Evolutionary conservation across 2,329 filamentous ascomycete species (phyloP), one percentile per base, ranked within the genome.

Genomic region (Capronia epimyces): DNA sequence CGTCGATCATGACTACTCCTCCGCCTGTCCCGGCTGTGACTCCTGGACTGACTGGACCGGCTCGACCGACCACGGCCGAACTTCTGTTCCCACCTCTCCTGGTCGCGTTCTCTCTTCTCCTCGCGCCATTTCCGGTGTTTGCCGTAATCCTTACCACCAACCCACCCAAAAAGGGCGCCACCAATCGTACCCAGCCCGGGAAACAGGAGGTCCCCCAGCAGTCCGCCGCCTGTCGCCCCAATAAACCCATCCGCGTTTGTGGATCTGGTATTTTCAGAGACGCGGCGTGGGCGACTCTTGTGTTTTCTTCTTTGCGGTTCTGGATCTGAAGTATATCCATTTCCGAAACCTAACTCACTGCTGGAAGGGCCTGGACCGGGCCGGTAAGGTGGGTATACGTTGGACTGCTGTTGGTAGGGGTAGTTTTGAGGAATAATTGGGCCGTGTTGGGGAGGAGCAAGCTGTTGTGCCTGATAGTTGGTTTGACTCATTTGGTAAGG

Each of bases 191-290:
- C 60, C 12, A 63, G 45, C 18, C 60, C 60, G 4, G 60, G 60
- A 43, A 62, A 62, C 16, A 63, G 57, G 7, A 63, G 44, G 37
- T 63, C 60, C 20, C 60, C 60, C 12, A 63, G 51, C 9, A 63
- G 25, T 4, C 60, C 60, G 12, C 60, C 60, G 16, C 58, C 59
- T 15, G 60, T 56, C 20, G 58, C 60, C n/a, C 60, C 60, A 5
- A 63, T 16, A 20, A 63, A 53, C 2, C 47, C 58, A 29, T 63
- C 60, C 4, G 60, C 40, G 20, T 56, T 57, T 2, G 60, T 49
- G 20, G 58, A 57, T 31, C 56, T 54, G n/a, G 59, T 57, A 8
- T 46, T 55, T 13, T 58, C 51, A 13, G 51, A 55, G 10, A 50
- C 48, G 12, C 52, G 50, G 16, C 53, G 52, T 8, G 40, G 32